phyloP scores from a whole-genome alignment of 495 filamentous ascomycete genomes.

The Letharia columbiana region DNA sequence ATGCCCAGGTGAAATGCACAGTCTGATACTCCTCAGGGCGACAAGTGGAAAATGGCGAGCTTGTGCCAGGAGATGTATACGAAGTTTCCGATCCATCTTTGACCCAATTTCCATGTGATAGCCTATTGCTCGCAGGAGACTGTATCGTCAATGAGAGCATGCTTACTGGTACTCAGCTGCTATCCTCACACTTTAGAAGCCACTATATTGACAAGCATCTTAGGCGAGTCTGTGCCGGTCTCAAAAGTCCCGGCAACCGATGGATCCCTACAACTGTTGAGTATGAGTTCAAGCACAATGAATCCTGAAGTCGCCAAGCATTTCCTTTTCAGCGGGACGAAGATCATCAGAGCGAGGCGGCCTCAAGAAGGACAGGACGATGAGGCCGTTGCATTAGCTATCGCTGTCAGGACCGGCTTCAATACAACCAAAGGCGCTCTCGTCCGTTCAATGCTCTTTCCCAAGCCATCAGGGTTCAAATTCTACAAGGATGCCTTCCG shows the following conservation, averaged over 20 bases:
- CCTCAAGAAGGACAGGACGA: slow-evolving; percentile 80
- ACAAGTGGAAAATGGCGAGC: slow-evolving; percentile 71
- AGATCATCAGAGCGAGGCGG: slow-evolving; percentile 80
- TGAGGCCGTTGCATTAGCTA: slow-evolving; percentile 83
- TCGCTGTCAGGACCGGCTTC: slow-evolving; percentile 90
- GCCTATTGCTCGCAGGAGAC: slow-evolving; percentile 83
- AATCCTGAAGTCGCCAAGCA: slow-evolving; percentile 72
- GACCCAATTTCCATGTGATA: slow-evolving; percentile 88
- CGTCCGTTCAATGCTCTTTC: slow-evolving; percentile 97
- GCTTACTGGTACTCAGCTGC: slow-evolving; percentile 62
- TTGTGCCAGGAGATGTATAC: slow-evolving; percentile 95
- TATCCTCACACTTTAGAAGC: background rate
- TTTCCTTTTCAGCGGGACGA: slow-evolving; percentile 90
- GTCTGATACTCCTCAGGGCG: slow-evolving; percentile 50
- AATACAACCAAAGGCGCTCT: slow-evolving; percentile 95
- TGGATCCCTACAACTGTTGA: slow-evolving; percentile 62
- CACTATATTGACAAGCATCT: slow-evolving; percentile 23
- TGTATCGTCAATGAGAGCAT: slow-evolving; percentile 99
- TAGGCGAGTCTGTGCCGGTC: slow-evolving; percentile 92
- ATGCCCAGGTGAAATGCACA: background rate
- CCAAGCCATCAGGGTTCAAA: slow-evolving; percentile 94
- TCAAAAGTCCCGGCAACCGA: slow-evolving; percentile 85
- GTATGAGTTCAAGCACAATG: slow-evolving; percentile 69
- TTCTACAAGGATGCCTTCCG: slow-evolving; percentile 97
- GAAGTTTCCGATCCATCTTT: slow-evolving; percentile 95